Evolutionary conservation across 116 monocot genomes (phyloP).

Genomic region (Dioscorea cayenensis): DNA sequence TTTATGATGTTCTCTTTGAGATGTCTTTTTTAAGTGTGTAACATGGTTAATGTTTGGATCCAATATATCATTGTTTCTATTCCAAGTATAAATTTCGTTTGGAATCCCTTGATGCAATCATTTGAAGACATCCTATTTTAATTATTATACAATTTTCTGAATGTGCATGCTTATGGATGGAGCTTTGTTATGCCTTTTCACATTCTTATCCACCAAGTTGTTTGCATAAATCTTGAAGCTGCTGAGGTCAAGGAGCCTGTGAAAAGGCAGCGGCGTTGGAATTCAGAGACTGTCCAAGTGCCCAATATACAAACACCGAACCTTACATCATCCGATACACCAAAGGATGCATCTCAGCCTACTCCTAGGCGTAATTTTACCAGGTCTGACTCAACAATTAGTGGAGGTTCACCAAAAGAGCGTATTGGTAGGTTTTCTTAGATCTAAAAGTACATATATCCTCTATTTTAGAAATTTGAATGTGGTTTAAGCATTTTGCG

Average conservation of each 20-base stretch:
- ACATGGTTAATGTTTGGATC: too few relatives aligned
- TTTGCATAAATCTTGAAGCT: conserved; percentile 33
- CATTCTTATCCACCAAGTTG: background rate
- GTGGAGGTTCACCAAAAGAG: conserved; percentile 64
- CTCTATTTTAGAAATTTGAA: background rate
- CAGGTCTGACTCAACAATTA: conserved; percentile 51
- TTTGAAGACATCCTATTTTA: too few relatives aligned
- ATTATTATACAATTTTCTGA: too few relatives aligned
- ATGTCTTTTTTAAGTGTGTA: too few relatives aligned
- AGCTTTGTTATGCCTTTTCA: background rate
- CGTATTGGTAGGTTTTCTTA: conserved; percentile 50
- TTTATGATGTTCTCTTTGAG: background rate
- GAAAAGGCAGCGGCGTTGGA: conserved; percentile 86
- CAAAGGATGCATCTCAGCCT: conserved; percentile 33
- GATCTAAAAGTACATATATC: background rate
- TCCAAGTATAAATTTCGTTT: too few relatives aligned
- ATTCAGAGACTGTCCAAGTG: conserved; percentile 43
- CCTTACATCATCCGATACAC: conserved; percentile 19
- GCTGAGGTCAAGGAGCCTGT: conserved; percentile 29
- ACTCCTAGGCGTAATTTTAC: conserved; percentile 35
- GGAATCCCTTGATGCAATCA: too few relatives aligned
- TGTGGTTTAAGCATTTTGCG: background rate
- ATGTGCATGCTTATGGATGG: too few relatives aligned
- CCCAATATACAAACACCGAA: conserved; percentile 37
- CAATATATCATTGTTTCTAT: too few relatives aligned